Base-by-base conservation (phyloP, 768 basidiomycete genomes). In the Crepidotus variabilis region DNA sequence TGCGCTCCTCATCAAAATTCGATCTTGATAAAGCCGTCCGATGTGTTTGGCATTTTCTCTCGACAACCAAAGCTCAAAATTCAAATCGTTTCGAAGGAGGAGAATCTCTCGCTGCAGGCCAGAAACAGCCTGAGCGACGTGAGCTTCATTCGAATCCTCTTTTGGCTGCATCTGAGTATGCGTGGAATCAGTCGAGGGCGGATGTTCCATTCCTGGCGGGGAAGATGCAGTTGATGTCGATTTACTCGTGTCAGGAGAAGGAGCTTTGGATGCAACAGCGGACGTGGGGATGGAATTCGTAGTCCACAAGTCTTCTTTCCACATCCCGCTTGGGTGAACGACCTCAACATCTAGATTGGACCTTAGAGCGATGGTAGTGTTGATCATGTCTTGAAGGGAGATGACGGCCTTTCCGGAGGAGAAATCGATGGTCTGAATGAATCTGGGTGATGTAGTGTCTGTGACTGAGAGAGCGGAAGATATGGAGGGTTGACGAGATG, bases 31-130 rank as follows among this genome's bases (percentile, higher is more conserved):
- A 45, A 94, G 72, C 39, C 86, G 79, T n/a, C 87, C 89, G 50
- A 94, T 88, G 64, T 93, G 90, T 65, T 85, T 83, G 51, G 88
- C 80, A 57, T 92, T 91, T 69, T 92, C 86, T 60, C 89, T 78
- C 56, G 89, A 85, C 43, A 89, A 73, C 89, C 91, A 94, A 22
- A 87, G 75, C 71, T 94, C 89, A 58, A 93, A 91, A 65, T 92
- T 91, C 43, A 94, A 81, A 60, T 94, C 91, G 65, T 85, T 91
- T 50, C 87, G 78, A 24, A 94, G 74, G 24, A 92, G 69, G 2
- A 92, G 69, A 1, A 89, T 77, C 64, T 94, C 90, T 46, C 87
- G 78, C 68, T 94, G 92, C 56, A 94, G 73, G 6, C 74, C 78
- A 13, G 85, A 80, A 28, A 94, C 83, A 8, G 84, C 85, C 53